Evolutionary conservation across 2,329 filamentous ascomycete genomes (phyloP).

Genomic region (Amauroascus niger): DNA sequence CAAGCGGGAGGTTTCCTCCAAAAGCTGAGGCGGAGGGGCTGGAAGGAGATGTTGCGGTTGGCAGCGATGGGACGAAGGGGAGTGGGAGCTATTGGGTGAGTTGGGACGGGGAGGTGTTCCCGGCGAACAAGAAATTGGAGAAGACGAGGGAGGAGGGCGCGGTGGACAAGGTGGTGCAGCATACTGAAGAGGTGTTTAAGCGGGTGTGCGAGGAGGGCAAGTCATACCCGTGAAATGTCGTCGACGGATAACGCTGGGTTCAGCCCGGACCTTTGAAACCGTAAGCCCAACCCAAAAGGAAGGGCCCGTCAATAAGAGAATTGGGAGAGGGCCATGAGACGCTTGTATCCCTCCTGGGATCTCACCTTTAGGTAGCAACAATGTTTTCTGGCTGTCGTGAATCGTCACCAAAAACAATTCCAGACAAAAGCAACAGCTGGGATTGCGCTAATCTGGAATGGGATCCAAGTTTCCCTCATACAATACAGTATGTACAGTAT

Average conservation of each 20-base stretch:
- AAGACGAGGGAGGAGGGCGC: conserved; percentile 15
- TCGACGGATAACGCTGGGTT: too few relatives aligned
- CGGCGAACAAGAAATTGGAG: conserved; percentile 14
- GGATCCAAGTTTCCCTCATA: too few relatives aligned
- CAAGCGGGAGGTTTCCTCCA: conserved; percentile 14
- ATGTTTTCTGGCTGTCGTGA: too few relatives aligned
- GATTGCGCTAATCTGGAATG: too few relatives aligned
- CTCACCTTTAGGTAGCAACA: too few relatives aligned
- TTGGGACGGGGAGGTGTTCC: conserved; percentile 17
- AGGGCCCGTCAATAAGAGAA: too few relatives aligned
- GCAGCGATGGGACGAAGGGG: conserved; percentile 17
- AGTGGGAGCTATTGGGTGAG: conserved; percentile 18
- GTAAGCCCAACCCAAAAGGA: too few relatives aligned
- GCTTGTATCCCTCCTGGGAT: too few relatives aligned
- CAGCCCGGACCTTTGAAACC: too few relatives aligned
- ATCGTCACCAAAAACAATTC: too few relatives aligned
- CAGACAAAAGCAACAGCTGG: too few relatives aligned
- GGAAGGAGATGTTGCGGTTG: conserved; percentile 13
- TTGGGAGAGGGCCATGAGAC: too few relatives aligned
- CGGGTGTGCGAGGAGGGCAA: conserved; percentile 14
- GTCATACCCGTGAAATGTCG: conserved; percentile 3
- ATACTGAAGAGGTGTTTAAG: conserved; percentile 19
- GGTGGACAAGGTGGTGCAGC: conserved; percentile 19
- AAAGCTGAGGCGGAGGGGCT: conserved; percentile 4
- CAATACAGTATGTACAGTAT: background rate